These are phyloP conservation scores for Cystofilobasidium capitatum DNA, from an alignment of 768 basidiomycete species.

Conservation along the genomic window DNA sequence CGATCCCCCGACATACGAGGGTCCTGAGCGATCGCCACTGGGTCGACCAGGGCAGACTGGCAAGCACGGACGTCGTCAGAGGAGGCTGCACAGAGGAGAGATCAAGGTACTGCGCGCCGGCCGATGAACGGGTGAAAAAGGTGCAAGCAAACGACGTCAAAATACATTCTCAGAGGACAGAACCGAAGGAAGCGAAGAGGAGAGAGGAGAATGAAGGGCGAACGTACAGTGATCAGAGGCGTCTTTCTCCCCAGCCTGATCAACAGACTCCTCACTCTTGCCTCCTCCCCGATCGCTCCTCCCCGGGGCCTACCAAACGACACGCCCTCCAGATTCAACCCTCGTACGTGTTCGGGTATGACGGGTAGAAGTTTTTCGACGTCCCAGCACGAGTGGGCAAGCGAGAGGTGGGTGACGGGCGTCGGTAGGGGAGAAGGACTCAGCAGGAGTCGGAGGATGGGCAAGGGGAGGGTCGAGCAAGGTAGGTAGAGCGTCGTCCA, in stretches of 20 bases:
- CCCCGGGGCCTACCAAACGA: not conserved
- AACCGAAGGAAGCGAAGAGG: not conserved
- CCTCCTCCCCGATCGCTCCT: not conserved
- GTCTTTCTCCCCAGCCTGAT: not conserved
- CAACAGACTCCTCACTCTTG: not conserved
- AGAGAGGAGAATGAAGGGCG: not conserved
- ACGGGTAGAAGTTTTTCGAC: not conserved
- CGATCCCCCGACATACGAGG: not conserved
- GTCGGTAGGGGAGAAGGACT: not conserved
- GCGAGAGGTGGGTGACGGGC: conserved; percentile 4
- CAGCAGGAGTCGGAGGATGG: not conserved
- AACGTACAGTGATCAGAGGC: too few relatives aligned
- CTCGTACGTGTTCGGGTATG: not conserved
- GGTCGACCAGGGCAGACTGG: not conserved
- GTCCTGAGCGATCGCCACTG: not conserved
- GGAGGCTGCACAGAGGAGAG: not conserved
- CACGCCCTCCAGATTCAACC: not conserved
- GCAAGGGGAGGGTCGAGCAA: not conserved
- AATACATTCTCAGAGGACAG: not conserved
- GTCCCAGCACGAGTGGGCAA: not conserved
- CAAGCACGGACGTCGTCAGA: not conserved
- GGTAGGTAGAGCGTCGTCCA: not conserved
- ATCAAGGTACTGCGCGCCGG: not conserved
- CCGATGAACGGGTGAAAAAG: too few relatives aligned
- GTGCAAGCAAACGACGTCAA: too few relatives aligned